Conservation (phyloP, 495 filamentous ascomycete species). For the Neohortaea acidophila region DNA sequence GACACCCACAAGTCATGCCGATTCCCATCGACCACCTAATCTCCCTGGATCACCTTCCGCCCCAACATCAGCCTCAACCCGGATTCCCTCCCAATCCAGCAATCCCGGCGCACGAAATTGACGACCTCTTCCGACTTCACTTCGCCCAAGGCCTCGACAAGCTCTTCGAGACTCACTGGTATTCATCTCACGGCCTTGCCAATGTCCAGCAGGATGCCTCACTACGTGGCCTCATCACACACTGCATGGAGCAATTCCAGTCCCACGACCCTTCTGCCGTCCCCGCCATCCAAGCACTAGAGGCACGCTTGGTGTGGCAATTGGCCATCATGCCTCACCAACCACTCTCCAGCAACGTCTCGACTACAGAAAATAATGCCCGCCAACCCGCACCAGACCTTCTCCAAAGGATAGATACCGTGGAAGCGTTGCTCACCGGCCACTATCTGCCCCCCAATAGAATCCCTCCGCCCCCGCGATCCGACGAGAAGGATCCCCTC, state of each 20-base stretch:
- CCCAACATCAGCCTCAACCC: constrained; percentile 30
- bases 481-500: constrained; percentile 30
- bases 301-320: constrained; percentile 27
- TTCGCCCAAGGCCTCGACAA: constrained; percentile 64
- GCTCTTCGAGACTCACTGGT: constrained; percentile 81
- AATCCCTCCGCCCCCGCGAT: constrained; percentile 24
- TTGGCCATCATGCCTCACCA: constrained; percentile 23
- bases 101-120: constrained; percentile 49
- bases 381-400: constrained; percentile 5
- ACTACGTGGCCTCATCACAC: constrained; percentile 12
- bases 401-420: constrained; percentile 46
- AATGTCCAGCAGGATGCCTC: constrained; percentile 35
- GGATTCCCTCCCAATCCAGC: constrained; percentile 42
- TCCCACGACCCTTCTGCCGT: constrained; percentile 18
- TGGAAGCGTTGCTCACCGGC: constrained; percentile 60
- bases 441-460: constrained; percentile 45
- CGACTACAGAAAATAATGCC: background rate
- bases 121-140: constrained; percentile 55
- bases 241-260: constrained; percentile 40
- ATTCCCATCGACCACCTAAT: constrained; percentile 66
- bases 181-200: constrained; percentile 37
- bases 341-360: background rate
- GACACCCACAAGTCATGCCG: constrained; percentile 60
- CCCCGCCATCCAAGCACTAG: constrained; percentile 18
- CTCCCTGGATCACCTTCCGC: constrained; percentile 45